Conservation (phyloP, 768 basidiomycete species). For the Fibroporia radiculosa region DNA sequence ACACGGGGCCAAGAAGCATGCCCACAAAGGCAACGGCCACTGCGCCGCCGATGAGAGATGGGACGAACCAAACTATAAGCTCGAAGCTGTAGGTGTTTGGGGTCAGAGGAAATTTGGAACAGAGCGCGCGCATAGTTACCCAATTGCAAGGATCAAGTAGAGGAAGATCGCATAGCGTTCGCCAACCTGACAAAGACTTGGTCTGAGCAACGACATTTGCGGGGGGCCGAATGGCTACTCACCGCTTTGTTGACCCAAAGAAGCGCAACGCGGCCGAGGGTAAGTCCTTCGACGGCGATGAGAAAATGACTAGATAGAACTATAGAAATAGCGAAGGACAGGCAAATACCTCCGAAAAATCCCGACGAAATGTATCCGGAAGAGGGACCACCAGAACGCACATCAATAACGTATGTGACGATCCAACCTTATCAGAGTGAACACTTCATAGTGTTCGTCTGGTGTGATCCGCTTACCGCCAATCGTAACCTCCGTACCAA, state of each 20-base stretch:
- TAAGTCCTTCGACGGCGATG: constrained; percentile 29
- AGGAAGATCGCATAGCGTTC: constrained; percentile 29
- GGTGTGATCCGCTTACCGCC: constrained; percentile 23
- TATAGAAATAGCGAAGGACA: background rate
- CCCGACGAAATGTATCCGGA: constrained; percentile 45
- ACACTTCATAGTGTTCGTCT: background rate
- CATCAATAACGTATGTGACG: constrained; percentile 40
- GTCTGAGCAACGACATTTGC: background rate
- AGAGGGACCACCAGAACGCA: constrained; percentile 36
- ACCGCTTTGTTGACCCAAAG: constrained; percentile 43
- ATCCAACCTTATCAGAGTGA: constrained; percentile 36
- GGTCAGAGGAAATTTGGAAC: background rate
- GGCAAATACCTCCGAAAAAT: constrained; percentile 34
- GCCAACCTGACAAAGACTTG: constrained; percentile 23
- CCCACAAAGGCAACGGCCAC: constrained; percentile 49
- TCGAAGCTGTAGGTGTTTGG: constrained; percentile 36
- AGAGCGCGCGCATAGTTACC: constrained; percentile 13
- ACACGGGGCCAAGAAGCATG: constrained; percentile 40
- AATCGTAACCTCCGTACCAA: constrained; percentile 30
- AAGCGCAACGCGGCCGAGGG: constrained; percentile 43
- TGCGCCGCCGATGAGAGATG: constrained; percentile 44
- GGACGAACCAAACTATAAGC: constrained; percentile 50
- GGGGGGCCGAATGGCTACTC: background rate
- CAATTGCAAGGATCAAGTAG: constrained; percentile 30
- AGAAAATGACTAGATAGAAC: background rate